Base-by-base conservation (phyloP, 2,329 filamentous ascomycete genomes). In the Microdochium trichocladiopsis region DNA sequence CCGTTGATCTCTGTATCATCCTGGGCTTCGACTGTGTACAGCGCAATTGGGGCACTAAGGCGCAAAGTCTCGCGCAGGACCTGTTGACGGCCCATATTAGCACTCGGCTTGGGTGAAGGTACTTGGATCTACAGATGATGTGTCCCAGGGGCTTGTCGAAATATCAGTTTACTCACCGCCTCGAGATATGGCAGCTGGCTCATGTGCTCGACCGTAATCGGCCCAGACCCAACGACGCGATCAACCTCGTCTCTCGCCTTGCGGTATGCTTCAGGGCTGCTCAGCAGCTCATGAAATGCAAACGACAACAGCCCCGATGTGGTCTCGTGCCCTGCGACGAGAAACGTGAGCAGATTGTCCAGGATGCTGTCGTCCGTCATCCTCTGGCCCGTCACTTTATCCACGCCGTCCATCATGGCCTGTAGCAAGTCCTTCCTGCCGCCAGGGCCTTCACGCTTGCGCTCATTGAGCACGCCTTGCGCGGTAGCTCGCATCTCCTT, bases 341-440 rank as follows among this genome's bases (percentile, higher is more conserved):
- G 59, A 55, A 82, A 80, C 1, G 77, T 80, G 31, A 76, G 72
- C 74, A 82, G 76, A 52, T 82, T 79, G 55, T 77, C 67, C 22
- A 75, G 63, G 48, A 80, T 75, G 2, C 65, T 70, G 6, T 72
- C 68, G 53, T 78, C 70, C 0, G 67, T 66, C 54, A 82, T 60
- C 0, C 66, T 64, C 54, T 76, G 67, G 3, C 78, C 77, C 25
- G 77, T 80, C 63, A 76, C 70, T 2, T 75, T 71, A 59, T 82
- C 79, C 47, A 67, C 70, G 0, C 74, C 75, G 18, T 75, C 66
- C 21, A 83, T 63, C 55, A 56, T 55, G 28, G 84, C 81, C 55
- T 80, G 80, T 11, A 91, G 68, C 5, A 91, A 70, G 64, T 91
- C 88, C 52, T 84, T 86, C 28, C 28, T 31, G 28, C 28, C 28